A percentile compares a stretch with the other conserved stretches of the same genome.
Conservation (phyloP, 1,284 basidiomycete species). For the Cutaneotrichosporon sp. region DNA sequence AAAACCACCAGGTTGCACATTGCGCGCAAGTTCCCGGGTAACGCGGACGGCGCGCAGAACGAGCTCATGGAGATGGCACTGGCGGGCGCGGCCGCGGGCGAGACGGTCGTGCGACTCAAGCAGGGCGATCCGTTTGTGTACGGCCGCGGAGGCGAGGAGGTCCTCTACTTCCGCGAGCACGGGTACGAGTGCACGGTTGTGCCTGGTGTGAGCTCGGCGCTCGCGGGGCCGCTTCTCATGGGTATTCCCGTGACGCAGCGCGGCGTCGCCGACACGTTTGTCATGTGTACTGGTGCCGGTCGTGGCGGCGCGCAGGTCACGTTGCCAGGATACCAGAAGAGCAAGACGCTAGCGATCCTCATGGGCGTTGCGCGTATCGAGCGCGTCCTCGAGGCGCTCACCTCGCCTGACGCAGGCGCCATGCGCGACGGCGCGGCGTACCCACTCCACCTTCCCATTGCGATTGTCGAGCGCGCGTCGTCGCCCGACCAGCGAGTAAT, state of each 20-base stretch:
- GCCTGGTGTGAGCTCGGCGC: slow-evolving; percentile 80
- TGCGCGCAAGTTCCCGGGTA: slow-evolving; percentile 95
- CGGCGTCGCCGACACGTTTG: slow-evolving; percentile 81
- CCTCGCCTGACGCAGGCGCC: slow-evolving; percentile 7
- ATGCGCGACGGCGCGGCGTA: slow-evolving; percentile 58
- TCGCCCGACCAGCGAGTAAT: slow-evolving; percentile 87
- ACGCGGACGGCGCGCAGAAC: slow-evolving; percentile 86
- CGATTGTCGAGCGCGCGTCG: slow-evolving; percentile 86
- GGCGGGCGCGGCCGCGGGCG: slow-evolving; percentile 68
- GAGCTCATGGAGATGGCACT: slow-evolving; percentile 91
- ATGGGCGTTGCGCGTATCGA: slow-evolving; percentile 90
- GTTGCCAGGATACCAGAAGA: slow-evolving; percentile 78
- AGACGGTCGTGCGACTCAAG: slow-evolving; percentile 88
- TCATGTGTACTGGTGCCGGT: slow-evolving; percentile 90
- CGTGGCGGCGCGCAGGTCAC: slow-evolving; percentile 75
- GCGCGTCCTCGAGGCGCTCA: slow-evolving; percentile 64
- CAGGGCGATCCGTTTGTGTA: slow-evolving; percentile 96
- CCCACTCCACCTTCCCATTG: slow-evolving; percentile 74
- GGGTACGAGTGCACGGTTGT: slow-evolving; percentile 79
- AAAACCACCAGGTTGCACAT: slow-evolving; percentile 59
- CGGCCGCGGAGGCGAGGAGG: slow-evolving; percentile 88
- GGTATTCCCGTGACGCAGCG: slow-evolving; percentile 92
- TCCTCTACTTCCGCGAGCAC: slow-evolving; percentile 78
- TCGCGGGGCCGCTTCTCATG: slow-evolving; percentile 83
- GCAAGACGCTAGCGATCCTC: slow-evolving; percentile 72